Evolutionary conservation across 139 green algal species (phyloP), one percentile per base, ranked within the genome.

Genomic region (Picochlorum sp.): DNA sequence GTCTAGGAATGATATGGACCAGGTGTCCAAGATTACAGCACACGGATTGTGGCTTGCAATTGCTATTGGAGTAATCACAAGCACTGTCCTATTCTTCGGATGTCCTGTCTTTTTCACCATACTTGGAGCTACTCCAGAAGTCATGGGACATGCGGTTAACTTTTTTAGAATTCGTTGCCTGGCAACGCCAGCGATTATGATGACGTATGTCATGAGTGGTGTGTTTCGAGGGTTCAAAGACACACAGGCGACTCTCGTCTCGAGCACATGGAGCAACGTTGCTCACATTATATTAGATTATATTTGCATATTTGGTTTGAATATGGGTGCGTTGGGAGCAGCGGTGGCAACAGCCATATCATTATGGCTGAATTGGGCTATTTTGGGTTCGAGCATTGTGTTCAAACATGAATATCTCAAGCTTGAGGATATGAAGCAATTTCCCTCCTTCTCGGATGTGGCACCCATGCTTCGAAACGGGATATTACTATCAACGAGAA

Each of bases 281-380:
- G 62, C 74, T 64, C 84, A 86, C 57, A 15, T 87, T n/a, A 52
- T 30, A 5, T 54, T 74, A n/a, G 54, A 75, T 24, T 4, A 71
- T 4, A 6, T n/a, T 1, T 50, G 74, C 4, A 63, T 89, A 32
- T 85, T 86, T 51, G 70, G 65, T 18, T 61, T 82, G 51, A 75
- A 77, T 2, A 71, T 78, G 79, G 84, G 84, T 9, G 68, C 89
- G 28, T 50, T 57, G 15, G 84, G 84, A 8, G 84, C 84, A 4
- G 84, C 78, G 5, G 49, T 84, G 34, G 85, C 84, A 3, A 91
- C 84, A 16, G 76, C 83, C 9, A 68, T 80, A 4, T 83, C 80
- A 18, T 78, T 88, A 63, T 84, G 76, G 49, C 56, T 71, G 18
- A 72, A 70, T 4, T 63, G 70, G 3, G 57, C 16, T 23, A 65